Conservation (phyloP, 352 stramenopile species). For the Pythium brachiatum region DNA sequence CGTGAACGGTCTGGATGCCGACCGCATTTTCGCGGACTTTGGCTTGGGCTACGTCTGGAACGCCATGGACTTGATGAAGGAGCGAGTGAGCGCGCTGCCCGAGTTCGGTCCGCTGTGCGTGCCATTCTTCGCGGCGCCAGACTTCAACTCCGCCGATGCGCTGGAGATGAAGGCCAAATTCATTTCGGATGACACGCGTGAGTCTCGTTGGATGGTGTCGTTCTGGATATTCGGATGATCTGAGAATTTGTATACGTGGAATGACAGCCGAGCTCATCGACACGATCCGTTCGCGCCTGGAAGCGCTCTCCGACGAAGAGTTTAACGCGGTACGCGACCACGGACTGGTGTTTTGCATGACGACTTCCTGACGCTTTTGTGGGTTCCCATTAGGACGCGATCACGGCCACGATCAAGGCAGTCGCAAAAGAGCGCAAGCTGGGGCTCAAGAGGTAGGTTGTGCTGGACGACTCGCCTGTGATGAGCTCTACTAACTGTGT, state of each 20-base stretch:
- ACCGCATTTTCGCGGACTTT: constrained; percentile 50
- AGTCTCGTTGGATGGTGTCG: background rate
- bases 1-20: constrained; percentile 25
- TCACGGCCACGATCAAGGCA: constrained; percentile 75
- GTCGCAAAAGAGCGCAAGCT: constrained; percentile 77
- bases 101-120: constrained; percentile 80
- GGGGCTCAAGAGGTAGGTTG: constrained; percentile 71
- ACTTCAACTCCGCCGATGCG: constrained; percentile 51
- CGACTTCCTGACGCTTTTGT: background rate
- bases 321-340: constrained; percentile 52
- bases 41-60: constrained; percentile 70
- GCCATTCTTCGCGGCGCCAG: constrained; percentile 62
- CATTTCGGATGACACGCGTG: constrained; percentile 59
- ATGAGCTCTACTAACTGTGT: background rate
- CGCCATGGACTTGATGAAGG: constrained; percentile 84
- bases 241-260: too few relatives aligned
- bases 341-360: background rate
- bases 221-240: too few relatives aligned
- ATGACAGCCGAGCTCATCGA: constrained; percentile 45
- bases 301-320: constrained; percentile 52
- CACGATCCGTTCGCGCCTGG: constrained; percentile 42
- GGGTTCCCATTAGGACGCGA: constrained; percentile 46
- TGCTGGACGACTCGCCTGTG: background rate
- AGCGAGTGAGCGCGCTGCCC: constrained; percentile 72
- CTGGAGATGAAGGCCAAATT: constrained; percentile 72